These are phyloP conservation scores for Sungouiella thailandica DNA, from an alignment of 805 yeast species.

Conservation along the genomic window DNA sequence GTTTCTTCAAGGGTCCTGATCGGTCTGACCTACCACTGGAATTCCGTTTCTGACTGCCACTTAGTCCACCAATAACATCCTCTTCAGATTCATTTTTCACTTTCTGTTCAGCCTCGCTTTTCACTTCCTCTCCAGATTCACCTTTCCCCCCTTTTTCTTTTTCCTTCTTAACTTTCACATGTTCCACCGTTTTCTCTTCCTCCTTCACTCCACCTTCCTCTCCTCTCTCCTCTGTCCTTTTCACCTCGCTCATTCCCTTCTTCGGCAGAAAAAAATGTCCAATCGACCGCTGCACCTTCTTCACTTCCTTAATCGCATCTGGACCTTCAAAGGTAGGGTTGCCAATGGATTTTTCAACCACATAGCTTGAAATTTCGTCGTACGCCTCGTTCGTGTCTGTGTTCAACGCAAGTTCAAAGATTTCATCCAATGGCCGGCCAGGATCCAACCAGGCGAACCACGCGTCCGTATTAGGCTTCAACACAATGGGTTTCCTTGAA, in stretches of 20 bases:
- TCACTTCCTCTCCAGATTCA: conserved; percentile 1
- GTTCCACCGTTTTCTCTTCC: too few relatives aligned
- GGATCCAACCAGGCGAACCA: conserved; percentile 65
- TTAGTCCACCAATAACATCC: too few relatives aligned
- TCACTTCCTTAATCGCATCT: conserved; percentile 25
- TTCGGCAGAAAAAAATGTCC: conserved; percentile 8
- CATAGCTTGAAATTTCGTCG: conserved; percentile 43
- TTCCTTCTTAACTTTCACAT: too few relatives aligned
- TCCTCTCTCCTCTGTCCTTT: not conserved
- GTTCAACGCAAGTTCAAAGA: conserved; percentile 37
- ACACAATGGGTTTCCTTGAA: conserved; percentile 68
- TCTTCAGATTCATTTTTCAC: conserved; percentile 1
- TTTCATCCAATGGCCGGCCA: conserved; percentile 29
- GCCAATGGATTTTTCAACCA: conserved; percentile 63
- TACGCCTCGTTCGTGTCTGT: conserved; percentile 27
- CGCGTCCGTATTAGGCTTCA: conserved; percentile 52
- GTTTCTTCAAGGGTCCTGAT: too few relatives aligned
- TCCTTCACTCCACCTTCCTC: not conserved
- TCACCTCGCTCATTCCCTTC: not conserved
- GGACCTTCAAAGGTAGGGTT: conserved; percentile 45
- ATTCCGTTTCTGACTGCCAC: too few relatives aligned
- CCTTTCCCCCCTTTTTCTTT: not conserved
- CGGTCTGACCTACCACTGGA: too few relatives aligned
- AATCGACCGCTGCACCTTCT: conserved; percentile 14
- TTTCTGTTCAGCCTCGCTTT: conserved; percentile 1